Conservation (phyloP, 805 yeast species). For the Saturnispora halmiae region DNA sequence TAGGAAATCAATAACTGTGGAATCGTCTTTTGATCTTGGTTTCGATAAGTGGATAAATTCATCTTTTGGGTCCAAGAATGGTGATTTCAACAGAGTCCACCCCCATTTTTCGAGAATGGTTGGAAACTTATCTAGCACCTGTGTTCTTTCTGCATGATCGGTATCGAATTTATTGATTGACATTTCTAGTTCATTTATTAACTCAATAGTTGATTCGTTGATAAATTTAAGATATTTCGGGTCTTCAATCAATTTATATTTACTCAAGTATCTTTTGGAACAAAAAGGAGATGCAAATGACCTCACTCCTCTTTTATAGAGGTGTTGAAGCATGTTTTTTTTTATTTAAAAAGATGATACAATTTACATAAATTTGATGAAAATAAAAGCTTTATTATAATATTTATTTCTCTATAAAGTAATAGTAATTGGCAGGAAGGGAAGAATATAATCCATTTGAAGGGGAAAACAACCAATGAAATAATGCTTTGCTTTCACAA, state of each 20-base stretch:
- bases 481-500: conserved; percentile 4
- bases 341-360: no score
- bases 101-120: conserved; percentile 8
- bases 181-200: conserved; percentile 2
- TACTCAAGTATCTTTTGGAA: not conserved
- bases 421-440: no score
- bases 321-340: no score
- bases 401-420: not conserved
- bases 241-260: not conserved
- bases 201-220: not conserved
- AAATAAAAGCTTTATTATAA: no score
- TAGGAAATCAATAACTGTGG: conserved; percentile 5
- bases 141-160: not conserved
- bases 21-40: not conserved
- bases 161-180: not conserved
- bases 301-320: not conserved
- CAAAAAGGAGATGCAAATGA: no score
- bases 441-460: not conserved
- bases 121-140: conserved; percentile 1
- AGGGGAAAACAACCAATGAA: not conserved
- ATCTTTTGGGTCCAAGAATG: conserved; percentile 4
- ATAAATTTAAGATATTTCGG: conserved; percentile 3
- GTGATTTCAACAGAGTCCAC: conserved; percentile 9
- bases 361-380: no score
- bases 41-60: conserved; percentile 12